Evolutionary conservation across 106 monocot genomes (phyloP), one percentile per base, ranked within the genome.

Genomic region (Dendrobium officinale): DNA sequence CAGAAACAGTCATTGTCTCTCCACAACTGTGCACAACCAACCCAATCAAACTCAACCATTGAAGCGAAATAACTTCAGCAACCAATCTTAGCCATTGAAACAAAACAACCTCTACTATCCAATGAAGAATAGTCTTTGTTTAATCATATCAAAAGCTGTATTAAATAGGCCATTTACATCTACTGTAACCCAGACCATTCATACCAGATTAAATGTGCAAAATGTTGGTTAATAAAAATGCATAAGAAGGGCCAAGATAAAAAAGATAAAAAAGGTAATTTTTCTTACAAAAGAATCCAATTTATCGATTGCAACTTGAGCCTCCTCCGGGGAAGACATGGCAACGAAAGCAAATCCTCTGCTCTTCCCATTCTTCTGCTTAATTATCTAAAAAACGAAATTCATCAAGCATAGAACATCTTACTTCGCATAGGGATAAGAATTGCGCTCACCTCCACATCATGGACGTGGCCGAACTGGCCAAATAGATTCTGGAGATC

Each of bases 271-370:
- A 82, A 10, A 81, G 9, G 2, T 37, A 3, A 37, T 37, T 40
- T 70, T 54, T 19, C 87, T 87, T 49, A 90, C 90, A 80, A 55
- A 83, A 75, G 87, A 79, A 75, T 87, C 78, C 44, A 87, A 81
- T 80, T 87, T 90, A 17, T 85, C 85, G 0, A 81, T 55, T 4
- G 72, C 90, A 19, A 87, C 83, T 0, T 17, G 78, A 11, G 85
- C 90, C 78, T 87, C 87, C 79, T 87, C 90, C 9, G 54, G 73
- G 17, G 90, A 82, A 37, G 75, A 61, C 89, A 89, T 87, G n/a
- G 85, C 82, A 37, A 89, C 44, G 78, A 89, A 89, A 42, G 85
- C 90, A 67, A 81, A 90, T 2, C 90, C 90, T 70, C 81, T 78
- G 78, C 76, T 90, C 67, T 68, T 75, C 59, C 87, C 90, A 75